A percentile compares a stretch with the other conserved stretches of the same genome.
Conservation (phyloP, 805 yeast genomes). For the Komagataella phaffii region DNA sequence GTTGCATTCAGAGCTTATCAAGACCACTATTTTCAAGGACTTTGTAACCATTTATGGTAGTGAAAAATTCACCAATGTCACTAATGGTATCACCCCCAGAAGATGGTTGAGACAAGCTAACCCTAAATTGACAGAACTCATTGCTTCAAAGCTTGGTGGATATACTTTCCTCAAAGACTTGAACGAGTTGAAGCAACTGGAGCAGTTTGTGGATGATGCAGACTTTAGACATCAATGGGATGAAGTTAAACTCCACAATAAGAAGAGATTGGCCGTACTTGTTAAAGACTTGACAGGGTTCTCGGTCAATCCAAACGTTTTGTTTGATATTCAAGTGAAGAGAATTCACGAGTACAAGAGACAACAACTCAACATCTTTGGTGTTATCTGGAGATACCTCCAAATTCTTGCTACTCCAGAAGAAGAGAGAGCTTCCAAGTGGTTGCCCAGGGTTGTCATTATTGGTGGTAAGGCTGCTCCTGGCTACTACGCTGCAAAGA, state of each 20-base stretch:
- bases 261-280: conserved; percentile 49
- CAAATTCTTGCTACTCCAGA: conserved; percentile 55
- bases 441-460: conserved; percentile 63
- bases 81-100: conserved; percentile 93
- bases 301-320: conserved; percentile 55
- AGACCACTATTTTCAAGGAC: conserved; percentile 81
- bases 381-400: conserved; percentile 74
- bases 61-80: conserved; percentile 80
- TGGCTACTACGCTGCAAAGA: conserved; percentile 93
- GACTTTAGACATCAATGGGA: conserved; percentile 63
- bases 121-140: conserved; percentile 65
- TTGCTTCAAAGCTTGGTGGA: conserved; percentile 57
- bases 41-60: conserved; percentile 74
- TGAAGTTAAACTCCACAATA: conserved; percentile 55
- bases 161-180: conserved; percentile 60
- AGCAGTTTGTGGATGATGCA: conserved; percentile 51
- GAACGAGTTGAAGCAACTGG: conserved; percentile 51
- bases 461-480: conserved; percentile 97
- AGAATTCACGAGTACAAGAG: conserved; percentile 94
- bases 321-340: conserved; percentile 88
- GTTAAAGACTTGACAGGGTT: conserved; percentile 49
- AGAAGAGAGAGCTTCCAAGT: conserved; percentile 44
- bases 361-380: conserved; percentile 86
- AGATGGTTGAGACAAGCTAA: conserved; percentile 94
- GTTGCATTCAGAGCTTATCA: conserved; percentile 81